Evolutionary conservation across 2,329 filamentous ascomycete genomes (phyloP).

Genomic region (Arthrobotrys iridis): DNA sequence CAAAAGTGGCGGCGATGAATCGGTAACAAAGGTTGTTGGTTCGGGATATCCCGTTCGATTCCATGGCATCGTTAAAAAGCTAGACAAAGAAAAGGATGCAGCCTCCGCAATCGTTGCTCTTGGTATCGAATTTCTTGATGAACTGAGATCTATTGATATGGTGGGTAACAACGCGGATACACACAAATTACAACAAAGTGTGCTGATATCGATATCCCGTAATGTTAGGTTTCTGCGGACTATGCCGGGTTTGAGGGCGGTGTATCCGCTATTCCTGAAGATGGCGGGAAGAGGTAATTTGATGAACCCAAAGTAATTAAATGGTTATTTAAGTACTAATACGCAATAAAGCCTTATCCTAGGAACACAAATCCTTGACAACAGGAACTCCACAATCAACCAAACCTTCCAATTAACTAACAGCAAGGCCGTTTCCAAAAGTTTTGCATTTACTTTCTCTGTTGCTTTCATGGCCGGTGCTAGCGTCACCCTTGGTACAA

Average conservation of each 20-base stretch:
- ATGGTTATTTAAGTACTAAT: not conserved
- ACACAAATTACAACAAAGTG: not conserved
- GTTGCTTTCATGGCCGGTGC: conserved; percentile 18
- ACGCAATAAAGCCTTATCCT: conserved; percentile 30
- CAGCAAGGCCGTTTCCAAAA: conserved; percentile 28
- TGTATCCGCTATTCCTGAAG: conserved; percentile 17
- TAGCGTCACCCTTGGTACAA: conserved; percentile 18
- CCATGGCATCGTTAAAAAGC: conserved; percentile 35
- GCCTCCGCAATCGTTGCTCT: conserved; percentile 31
- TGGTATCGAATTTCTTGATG: conserved; percentile 37
- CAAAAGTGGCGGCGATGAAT: conserved; percentile 25
- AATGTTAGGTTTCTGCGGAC: conserved; percentile 33
- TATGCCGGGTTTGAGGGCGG: conserved; percentile 35
- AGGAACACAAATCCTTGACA: conserved; percentile 44
- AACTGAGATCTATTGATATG: conserved; percentile 39
- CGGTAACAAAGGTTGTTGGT: conserved; percentile 20
- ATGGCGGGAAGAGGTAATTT: conserved; percentile 35
- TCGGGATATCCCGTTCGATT: conserved; percentile 42
- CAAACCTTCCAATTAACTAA: conserved; percentile 46
- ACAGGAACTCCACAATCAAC: conserved; percentile 39
- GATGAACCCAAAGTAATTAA: not conserved
- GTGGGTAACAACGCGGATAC: not conserved
- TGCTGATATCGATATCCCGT: not conserved
- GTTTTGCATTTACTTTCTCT: conserved; percentile 34
- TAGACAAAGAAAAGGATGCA: conserved; percentile 11